Conservation (phyloP, 345 rosid species). For the Syzygium oleosum region DNA sequence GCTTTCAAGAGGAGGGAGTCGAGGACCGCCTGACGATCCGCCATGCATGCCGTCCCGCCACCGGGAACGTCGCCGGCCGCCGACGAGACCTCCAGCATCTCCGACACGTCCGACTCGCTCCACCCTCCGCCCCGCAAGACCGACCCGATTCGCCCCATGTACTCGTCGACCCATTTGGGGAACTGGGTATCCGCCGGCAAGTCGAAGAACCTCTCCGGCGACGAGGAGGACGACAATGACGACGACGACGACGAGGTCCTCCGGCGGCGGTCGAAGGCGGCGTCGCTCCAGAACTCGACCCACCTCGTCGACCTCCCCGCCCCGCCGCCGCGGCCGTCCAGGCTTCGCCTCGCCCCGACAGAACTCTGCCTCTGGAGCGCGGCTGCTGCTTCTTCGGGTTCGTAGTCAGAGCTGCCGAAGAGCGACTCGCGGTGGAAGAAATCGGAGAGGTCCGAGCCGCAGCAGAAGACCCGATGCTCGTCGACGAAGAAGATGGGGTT, state of each 20-base stretch:
- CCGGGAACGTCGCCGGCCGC: slow-evolving; percentile 61
- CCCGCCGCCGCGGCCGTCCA: slow-evolving; percentile 43
- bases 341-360: slow-evolving; percentile 59
- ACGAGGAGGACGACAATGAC: slow-evolving; percentile 42
- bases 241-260: slow-evolving; percentile 24
- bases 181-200: slow-evolving; percentile 40
- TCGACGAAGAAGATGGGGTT: slow-evolving; percentile 92
- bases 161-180: slow-evolving; percentile 84
- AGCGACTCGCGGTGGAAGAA: slow-evolving; percentile 80
- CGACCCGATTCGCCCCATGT: slow-evolving; percentile 66
- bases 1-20: slow-evolving; percentile 75
- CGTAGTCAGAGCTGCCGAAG: slow-evolving; percentile 42
- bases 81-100: slow-evolving; percentile 68
- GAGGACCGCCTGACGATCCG: slow-evolving; percentile 65
- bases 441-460: slow-evolving; percentile 89
- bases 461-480: slow-evolving; percentile 79
- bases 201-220: slow-evolving; percentile 73
- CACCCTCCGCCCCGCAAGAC: slow-evolving; percentile 83
- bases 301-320: slow-evolving; percentile 64
- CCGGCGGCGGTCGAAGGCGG: slow-evolving; percentile 61
- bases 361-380: slow-evolving; percentile 53
- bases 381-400: slow-evolving; percentile 1
- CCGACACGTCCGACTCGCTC: slow-evolving; percentile 68
- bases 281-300: slow-evolving; percentile 99
- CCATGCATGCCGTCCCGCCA: slow-evolving; percentile 46